Base-by-base conservation (phyloP, 2,329 filamentous ascomycete genomes). In the Diaporthe sp. region DNA sequence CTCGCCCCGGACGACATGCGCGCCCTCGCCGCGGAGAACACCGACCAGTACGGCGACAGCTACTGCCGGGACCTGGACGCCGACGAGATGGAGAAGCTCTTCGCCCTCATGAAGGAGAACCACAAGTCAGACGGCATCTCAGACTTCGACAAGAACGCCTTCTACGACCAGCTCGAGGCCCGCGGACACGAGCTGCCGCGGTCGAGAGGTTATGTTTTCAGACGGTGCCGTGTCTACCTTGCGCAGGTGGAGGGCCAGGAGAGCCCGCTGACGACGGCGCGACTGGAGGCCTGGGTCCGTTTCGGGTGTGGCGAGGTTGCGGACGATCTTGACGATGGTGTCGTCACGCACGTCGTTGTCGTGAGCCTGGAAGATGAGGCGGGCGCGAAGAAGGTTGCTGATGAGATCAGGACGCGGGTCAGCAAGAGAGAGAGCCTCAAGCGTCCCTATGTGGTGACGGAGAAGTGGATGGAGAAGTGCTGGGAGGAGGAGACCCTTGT, bases 11-110 rank as follows among this genome's bases (percentile, higher is more conserved):
- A 92, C 5, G 88, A 86, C 2, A 87, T 92, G 73, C 84, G 85
- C 55, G 86, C 86, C 9, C 86, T 87, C 10, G 90, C 93, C 13
- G 87, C 89, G 51, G 85, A 85, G 4, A 94, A 93, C 78, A 88
- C 93, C 2, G 97, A 99, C 82, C 86, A 88, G 72, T 97, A 91
- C 79, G 94, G 94, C 0, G 97, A 99, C 82, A 96, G 95, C 81
- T 98, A 94, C 83, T 90, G 92, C 0, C 88, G 96, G 6, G 92
- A 98, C 79, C 77, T 82, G 25, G 79, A 78, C 4, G 77, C 77
- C 4, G 80, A 80, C 4, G 83, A 85, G 76, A 76, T 85, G 65
- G 86, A 83, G 53, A 81, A 82, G 4, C 81, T 92, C 0, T 77
- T 92, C 37, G 77, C 76, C 1, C 67, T 55, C 25, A 82, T 80